phyloP scores from a whole-genome alignment of 192 early-diverging fungal genomes.

The Rhizophagus clarus region DNA sequence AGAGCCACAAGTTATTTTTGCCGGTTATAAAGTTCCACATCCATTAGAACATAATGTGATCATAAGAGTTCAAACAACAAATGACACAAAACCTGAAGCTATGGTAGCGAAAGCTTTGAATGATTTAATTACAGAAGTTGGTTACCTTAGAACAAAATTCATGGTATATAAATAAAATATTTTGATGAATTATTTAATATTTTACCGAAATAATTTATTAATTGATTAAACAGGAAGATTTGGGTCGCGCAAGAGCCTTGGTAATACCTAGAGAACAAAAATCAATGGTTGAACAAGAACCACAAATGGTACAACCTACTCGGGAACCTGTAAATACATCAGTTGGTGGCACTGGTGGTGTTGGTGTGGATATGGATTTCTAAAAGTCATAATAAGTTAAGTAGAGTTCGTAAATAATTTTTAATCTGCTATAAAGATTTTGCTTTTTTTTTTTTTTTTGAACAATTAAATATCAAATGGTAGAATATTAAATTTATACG shows the following conservation, averaged over 20 bases:
- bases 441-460: too few species aligned
- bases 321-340: not conserved
- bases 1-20: constrained; percentile 92
- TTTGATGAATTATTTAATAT: not conserved
- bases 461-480: too few species aligned
- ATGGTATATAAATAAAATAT: constrained; percentile 45
- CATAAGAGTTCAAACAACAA: constrained; percentile 90
- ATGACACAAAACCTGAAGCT: constrained; percentile 81
- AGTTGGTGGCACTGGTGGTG: not conserved
- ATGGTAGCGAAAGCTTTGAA: constrained; percentile 79
- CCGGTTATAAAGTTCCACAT: constrained; percentile 96
- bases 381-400: not conserved
- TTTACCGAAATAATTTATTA: not conserved
- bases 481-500: too few species aligned
- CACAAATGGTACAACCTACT: not conserved
- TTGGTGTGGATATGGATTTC: constrained; percentile 25
- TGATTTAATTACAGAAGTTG: constrained; percentile 75
- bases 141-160: constrained; percentile 81
- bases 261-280: constrained; percentile 21
- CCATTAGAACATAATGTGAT: constrained; percentile 92
- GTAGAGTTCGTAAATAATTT: too few species aligned
- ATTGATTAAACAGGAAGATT: constrained; percentile 19
- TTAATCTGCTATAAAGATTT: too few species aligned
- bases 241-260: constrained; percentile 21
- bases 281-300: constrained; percentile 9